A percentile compares a stretch with the other conserved stretches of the same genome.
Evolutionary conservation across 208 protist genomes (phyloP).

Genomic region (Acanthamoeba healyi): DNA sequence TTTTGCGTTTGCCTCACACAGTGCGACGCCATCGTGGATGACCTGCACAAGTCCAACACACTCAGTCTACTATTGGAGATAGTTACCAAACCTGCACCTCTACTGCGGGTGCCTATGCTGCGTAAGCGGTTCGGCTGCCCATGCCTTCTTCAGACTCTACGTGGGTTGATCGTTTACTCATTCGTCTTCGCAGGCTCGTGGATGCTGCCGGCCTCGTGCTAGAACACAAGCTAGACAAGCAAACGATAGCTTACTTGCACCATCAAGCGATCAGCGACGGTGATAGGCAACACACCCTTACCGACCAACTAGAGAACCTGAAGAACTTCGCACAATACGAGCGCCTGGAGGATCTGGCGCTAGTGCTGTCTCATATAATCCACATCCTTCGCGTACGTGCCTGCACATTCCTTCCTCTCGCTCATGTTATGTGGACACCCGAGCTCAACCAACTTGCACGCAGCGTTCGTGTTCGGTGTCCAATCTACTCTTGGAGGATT

Average conservation of each 20-base stretch:
- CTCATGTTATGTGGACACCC: neutral
- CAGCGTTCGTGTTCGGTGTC: conserved; percentile 15
- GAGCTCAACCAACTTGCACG: too few relatives aligned
- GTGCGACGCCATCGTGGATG: conserved; percentile 39
- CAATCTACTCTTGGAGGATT: neutral
- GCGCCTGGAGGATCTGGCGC: neutral
- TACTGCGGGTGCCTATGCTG: neutral
- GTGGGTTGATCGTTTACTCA: neutral
- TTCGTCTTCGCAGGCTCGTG: neutral
- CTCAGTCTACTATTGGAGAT: neutral
- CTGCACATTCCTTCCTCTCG: neutral
- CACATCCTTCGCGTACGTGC: conserved; percentile 28
- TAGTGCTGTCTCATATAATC: neutral
- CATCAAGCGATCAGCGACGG: neutral
- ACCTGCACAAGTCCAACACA: conserved; percentile 33
- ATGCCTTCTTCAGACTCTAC: neutral
- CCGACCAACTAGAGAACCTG: neutral
- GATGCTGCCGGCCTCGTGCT: neutral
- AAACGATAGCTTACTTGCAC: neutral
- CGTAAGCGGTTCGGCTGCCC: neutral
- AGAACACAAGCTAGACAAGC: neutral
- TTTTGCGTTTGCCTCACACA: neutral
- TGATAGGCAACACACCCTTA: neutral
- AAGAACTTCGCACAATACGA: conserved; percentile 14
- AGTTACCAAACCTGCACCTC: neutral